Evolutionary conservation across 2,329 filamentous ascomycete species (phyloP), one percentile per base, ranked within the genome.

Genomic region (Phoma herbarum): DNA sequence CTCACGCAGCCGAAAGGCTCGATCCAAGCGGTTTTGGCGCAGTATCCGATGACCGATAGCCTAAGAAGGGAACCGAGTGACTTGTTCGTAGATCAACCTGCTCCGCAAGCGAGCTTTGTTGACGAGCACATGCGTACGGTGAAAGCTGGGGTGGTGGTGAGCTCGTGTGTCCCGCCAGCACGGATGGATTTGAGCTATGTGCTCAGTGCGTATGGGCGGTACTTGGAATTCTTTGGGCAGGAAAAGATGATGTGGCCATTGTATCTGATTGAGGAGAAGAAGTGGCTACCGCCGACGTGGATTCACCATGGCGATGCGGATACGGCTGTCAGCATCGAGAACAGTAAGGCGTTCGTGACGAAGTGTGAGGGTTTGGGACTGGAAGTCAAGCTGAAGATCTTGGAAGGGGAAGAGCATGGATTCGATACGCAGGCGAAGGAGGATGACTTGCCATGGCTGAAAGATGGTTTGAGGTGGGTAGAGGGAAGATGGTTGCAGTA

Each of bases 291-390:
- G 16, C 73, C 73, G 2, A 74, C 70, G 16, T 69, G 63, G 47
- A 71, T 76, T 31, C 28, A 74, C 2, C 75, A 77, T 63, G 74
- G 73, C 0, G 63, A 63, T 14, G 48, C 64, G 12, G 75, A 77
- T 54, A 62, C 55, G 11, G 64, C 62, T 12, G 73, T 77, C n/a
- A 61, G 51, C 33, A 57, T 75, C 8, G 62, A 67, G 35, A 67
- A 72, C 56, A 71, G 58, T 12, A 59, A 48, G 59, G 57, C 39
- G 4, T 77, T 76, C 58, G 68, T 68, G 25, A 49, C 65, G 23
- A 72, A 69, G 57, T 67, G 60, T 26, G 57, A 60, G 45, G 48
- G 47, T 28, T 51, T 69, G 28, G 54, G 59, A 3, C 39, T 49
- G 12, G 64, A 70, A 48, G 58, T 73, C 1, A 70, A 50, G 49